A percentile compares a stretch with the other conserved stretches of the same genome.
These are phyloP conservation scores for Saturnispora sekii DNA, from an alignment of 805 yeast genomes.

Conservation along the genomic window DNA sequence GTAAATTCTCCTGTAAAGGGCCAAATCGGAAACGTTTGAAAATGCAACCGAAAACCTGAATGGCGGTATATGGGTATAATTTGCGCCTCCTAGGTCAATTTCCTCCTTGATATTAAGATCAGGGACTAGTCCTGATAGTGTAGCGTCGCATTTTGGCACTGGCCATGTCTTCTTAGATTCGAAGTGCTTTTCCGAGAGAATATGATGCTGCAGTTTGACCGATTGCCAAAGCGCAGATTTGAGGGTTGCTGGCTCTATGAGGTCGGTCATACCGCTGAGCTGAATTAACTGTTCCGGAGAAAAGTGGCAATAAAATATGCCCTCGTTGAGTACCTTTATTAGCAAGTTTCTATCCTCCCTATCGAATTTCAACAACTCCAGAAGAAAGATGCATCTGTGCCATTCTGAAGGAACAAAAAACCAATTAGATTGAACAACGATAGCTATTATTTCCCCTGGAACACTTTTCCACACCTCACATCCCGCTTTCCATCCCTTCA, in stretches of 20 bases:
- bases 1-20: conserved; percentile 38
- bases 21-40: conserved; percentile 35
- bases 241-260: conserved; percentile 31
- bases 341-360: conserved; percentile 16
- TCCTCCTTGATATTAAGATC: conserved; percentile 19
- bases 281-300: conserved; percentile 35
- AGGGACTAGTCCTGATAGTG: conserved; percentile 36
- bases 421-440: conserved; percentile 38
- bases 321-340: conserved; percentile 29
- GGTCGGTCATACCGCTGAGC: conserved; percentile 25
- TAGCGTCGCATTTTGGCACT: conserved; percentile 39
- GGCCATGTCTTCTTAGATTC: conserved; percentile 24
- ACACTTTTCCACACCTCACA: conserved; percentile 37
- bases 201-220: conserved; percentile 28
- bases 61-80: conserved; percentile 41
- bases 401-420: conserved; percentile 47
- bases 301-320: conserved; percentile 39
- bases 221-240: conserved; percentile 44
- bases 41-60: conserved; percentile 46
- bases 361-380: conserved; percentile 5
- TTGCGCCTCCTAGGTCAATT: neutral
- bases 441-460: conserved; percentile 33
- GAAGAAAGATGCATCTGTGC: conserved; percentile 39
- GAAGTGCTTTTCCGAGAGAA: neutral
- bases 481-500: conserved; percentile 42